A percentile compares a stretch with the other conserved stretches of the same genome.
phyloP scores from a whole-genome alignment of 768 basidiomycete genomes.

The Pleurotus djamor region DNA sequence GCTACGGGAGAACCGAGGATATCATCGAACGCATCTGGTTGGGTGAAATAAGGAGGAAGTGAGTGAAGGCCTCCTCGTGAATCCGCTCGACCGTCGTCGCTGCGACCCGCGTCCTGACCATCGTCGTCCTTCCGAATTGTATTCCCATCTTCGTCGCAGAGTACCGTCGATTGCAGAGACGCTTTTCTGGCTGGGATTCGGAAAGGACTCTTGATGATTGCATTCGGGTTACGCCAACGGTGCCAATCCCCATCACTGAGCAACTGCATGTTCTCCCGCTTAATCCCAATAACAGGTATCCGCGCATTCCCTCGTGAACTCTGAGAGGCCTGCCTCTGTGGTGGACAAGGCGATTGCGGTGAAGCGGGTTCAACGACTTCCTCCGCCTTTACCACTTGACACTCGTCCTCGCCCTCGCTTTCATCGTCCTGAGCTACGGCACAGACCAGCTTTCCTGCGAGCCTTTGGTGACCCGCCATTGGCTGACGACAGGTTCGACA shows the following conservation, averaged over 20 bases:
- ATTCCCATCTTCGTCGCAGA: constrained; percentile 17
- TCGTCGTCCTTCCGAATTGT: constrained; percentile 14
- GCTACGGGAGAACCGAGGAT: constrained; percentile 18
- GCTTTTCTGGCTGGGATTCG: neutral
- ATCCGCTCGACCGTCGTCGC: neutral
- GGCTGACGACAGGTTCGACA: constrained; percentile 8
- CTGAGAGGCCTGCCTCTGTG: neutral
- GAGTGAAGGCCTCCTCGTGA: neutral
- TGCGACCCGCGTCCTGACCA: constrained; percentile 1
- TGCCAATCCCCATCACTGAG: neutral
- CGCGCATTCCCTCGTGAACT: too few relatives aligned
- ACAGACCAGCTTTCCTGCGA: neutral
- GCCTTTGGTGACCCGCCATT: constrained; percentile 4
- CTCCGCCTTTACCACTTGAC: neutral
- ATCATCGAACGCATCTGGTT: neutral
- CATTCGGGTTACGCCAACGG: constrained; percentile 3
- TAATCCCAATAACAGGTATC: neutral
- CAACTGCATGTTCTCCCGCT: neutral
- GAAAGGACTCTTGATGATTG: constrained; percentile 1
- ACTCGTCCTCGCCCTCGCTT: neutral
- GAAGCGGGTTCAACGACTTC: neutral
- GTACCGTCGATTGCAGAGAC: neutral
- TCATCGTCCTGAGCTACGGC: neutral
- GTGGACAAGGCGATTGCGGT: constrained; percentile 1
- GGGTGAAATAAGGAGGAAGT: neutral